Evolutionary conservation across 2,329 filamentous ascomycete species (phyloP), one percentile per base, ranked within the genome.

Genomic region (Didymella arachidicola): DNA sequence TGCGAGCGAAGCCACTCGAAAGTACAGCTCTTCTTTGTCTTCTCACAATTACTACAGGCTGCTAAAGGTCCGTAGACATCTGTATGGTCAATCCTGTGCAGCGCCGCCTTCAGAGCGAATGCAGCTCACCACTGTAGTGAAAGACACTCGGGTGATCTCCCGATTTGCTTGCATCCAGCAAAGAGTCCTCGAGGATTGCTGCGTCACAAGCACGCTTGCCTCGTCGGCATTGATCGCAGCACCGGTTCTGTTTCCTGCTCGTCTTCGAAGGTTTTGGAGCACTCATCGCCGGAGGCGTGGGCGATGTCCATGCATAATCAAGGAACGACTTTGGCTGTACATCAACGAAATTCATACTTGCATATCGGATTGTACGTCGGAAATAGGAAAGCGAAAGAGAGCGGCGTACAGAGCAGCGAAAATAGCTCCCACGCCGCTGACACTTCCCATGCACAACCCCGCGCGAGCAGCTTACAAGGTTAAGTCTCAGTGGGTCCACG

Each of bases 191-290:
- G 22, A 74, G 39, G 44, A 79, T 74, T 6, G 70, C 70, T 5
- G 78, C 79, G 62, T 82, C 79, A 64, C 80, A 82, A 6, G 77
- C 79, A 53, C 79, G 68, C 62, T 81, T 81, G 22, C 79, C 79
- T 60, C 78, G 79, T 22, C 79, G 74, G 62, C 80, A 82, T 55
- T 79, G 79, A 57, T 82, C 80, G 61, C 80, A 82, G 59, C 79
- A 81, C 47, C 79, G 74, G 56, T 79, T 75, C 55, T 80, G 78
- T 57, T 77, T 77, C 43, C 78, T 74, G 45, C 67, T 71, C 11
- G 73, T 73, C 48, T 72, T 74, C n/a, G 69, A 72, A 29, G 66
- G 54, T 53, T 75, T 75, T 22, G 64, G 51, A 16, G 57, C 44
- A 41, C 57, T 66, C 47, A 65, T 58, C 46, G 58, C 56, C 41